phyloP scores from a whole-genome alignment of 345 rosid species.

The Salix purpurea region DNA sequence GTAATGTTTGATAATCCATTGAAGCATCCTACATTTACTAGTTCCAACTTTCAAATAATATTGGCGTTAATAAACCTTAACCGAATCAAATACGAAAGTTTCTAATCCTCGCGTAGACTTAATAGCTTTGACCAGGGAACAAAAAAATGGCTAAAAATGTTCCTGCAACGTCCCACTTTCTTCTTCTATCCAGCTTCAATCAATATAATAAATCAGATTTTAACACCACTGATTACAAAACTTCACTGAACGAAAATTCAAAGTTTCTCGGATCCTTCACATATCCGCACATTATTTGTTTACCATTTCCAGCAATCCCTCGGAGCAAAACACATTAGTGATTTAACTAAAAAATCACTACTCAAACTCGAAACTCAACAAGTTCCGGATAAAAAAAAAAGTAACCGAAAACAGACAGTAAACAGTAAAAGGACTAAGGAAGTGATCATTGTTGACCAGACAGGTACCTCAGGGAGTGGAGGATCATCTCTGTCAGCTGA shows the following conservation, averaged over 20 bases:
- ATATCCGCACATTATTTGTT: neutral
- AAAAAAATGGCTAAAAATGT: neutral
- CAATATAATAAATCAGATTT: neutral
- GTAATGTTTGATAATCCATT: neutral
- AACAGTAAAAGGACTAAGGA: neutral
- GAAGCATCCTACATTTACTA: neutral
- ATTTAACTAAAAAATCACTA: neutral
- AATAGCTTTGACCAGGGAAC: neutral
- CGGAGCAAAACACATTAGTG: no score
- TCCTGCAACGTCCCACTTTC: no score
- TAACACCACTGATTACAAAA: neutral
- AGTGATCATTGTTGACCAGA: neutral
- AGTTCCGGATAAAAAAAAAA: neutral
- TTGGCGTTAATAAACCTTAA: neutral
- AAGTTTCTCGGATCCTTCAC: neutral
- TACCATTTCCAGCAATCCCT: neutral
- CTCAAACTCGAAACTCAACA: neutral
- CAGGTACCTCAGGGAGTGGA: conserved; percentile 43
- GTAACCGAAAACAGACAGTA: neutral
- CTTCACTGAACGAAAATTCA: neutral
- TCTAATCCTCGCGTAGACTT: neutral
- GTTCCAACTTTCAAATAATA: neutral
- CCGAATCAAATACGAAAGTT: neutral
- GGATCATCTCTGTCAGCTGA: conserved; percentile 46
- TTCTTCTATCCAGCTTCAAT: neutral